These are phyloP conservation scores for Starmerella kuoi DNA, from an alignment of 805 yeast genomes.

Conservation along the genomic window DNA sequence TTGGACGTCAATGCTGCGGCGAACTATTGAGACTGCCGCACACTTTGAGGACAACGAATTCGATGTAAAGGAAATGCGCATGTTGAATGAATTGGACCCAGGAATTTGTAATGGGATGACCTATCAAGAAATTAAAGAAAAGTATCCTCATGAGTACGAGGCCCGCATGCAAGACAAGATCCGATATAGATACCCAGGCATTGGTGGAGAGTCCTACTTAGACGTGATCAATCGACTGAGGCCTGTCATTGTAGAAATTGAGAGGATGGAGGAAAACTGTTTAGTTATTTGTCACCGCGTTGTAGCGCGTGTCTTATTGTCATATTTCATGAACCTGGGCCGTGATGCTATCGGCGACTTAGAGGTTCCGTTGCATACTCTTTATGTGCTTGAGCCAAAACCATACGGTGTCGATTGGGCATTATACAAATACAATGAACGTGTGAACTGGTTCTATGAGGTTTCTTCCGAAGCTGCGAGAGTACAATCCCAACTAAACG, in stretches of 20 bases:
- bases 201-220: conserved; percentile 90
- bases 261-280: conserved; percentile 78
- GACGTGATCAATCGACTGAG: conserved; percentile 85
- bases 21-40: conserved; percentile 69
- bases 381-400: conserved; percentile 79
- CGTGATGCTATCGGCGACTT: conserved; percentile 73
- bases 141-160: conserved; percentile 65
- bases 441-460: conserved; percentile 60
- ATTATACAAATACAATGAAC: conserved; percentile 75
- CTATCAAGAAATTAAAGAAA: conserved; percentile 65
- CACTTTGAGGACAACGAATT: conserved; percentile 61
- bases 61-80: conserved; percentile 76
- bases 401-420: conserved; percentile 95
- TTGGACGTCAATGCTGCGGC: conserved; percentile 78
- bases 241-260: conserved; percentile 85
- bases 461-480: conserved; percentile 33
- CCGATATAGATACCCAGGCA: conserved; percentile 86
- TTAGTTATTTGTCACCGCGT: conserved; percentile 80
- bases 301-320: conserved; percentile 73
- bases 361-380: conserved; percentile 86
- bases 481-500: conserved; percentile 21
- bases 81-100: conserved; percentile 88
- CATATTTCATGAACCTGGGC: conserved; percentile 72
- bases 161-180: conserved; percentile 67
- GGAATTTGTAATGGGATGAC: conserved; percentile 91